These are phyloP conservation scores for Aspergillus sclerotialis DNA, from an alignment of 2,329 filamentous ascomycete species.

Conservation along the genomic window DNA sequence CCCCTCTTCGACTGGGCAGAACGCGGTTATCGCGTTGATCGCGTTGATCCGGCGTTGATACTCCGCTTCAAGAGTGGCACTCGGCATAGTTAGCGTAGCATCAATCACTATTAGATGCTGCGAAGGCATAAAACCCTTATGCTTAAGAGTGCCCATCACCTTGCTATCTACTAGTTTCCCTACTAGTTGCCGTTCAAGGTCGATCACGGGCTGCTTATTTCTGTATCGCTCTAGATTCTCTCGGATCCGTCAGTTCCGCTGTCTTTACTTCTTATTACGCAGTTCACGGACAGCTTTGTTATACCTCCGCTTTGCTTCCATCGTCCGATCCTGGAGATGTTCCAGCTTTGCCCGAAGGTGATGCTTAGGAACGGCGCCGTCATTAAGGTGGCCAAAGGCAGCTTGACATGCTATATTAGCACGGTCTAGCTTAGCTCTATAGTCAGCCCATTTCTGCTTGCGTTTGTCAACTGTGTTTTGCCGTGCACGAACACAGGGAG, in stretches of 20 bases:
- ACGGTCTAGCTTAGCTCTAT: constrained; percentile 7
- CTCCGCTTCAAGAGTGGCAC: constrained; percentile 14
- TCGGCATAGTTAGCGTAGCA: constrained; percentile 14
- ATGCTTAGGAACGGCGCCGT: constrained; percentile 1
- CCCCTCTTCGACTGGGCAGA: constrained; percentile 18
- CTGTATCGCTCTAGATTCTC: constrained; percentile 12
- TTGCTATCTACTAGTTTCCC: constrained; percentile 8
- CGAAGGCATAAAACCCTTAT: constrained; percentile 13
- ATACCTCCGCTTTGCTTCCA: constrained; percentile 9
- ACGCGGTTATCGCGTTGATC: constrained; percentile 16
- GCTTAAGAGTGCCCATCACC: constrained; percentile 9
- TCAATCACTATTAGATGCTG: constrained; percentile 18
- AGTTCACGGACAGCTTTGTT: constrained; percentile 9
- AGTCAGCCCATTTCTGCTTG: constrained; percentile 9
- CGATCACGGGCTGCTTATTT: constrained; percentile 14
- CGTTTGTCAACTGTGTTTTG: constrained; percentile 7
- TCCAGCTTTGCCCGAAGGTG: constrained; percentile 9
- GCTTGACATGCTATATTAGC: constrained; percentile 4
- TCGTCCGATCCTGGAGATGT: constrained; percentile 5
- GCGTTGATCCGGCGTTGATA: constrained; percentile 14
- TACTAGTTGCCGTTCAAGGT: constrained; percentile 12
- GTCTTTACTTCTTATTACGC: constrained; percentile 12
- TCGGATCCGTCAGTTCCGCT: constrained; percentile 7
- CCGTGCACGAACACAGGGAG: constrained; percentile 6
- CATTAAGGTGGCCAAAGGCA: constrained; percentile 1